phyloP scores from a whole-genome alignment of 2,329 filamentous ascomycete genomes.

The Laburnicola sp. region DNA sequence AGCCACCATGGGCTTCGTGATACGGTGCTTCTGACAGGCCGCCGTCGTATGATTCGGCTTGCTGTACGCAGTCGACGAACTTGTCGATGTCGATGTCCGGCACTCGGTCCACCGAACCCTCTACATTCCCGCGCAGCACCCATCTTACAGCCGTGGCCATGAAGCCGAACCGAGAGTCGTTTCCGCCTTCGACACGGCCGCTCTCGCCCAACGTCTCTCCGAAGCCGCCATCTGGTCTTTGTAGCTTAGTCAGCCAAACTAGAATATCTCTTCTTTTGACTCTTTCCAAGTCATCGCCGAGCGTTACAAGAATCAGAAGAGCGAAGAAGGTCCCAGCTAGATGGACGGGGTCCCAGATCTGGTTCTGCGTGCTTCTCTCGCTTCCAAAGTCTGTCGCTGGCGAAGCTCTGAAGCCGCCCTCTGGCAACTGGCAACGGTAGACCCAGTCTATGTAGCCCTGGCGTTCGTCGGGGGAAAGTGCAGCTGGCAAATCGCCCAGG shows the following conservation, averaged over 20 bases:
- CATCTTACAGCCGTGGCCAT: conserved; percentile 80
- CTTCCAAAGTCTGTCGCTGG: conserved; percentile 65
- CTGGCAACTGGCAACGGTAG: conserved; percentile 79
- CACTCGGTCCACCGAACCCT: conserved; percentile 58
- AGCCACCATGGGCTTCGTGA: conserved; percentile 86
- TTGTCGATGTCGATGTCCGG: conserved; percentile 74
- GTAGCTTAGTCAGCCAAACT: conserved; percentile 73
- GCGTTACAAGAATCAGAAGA: conserved; percentile 69
- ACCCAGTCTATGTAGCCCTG: conserved; percentile 72
- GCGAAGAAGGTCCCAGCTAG: conserved; percentile 90
- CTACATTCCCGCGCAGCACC: conserved; percentile 69
- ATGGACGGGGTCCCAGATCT: conserved; percentile 73
- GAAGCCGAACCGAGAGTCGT: conserved; percentile 87
- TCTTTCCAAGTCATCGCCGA: conserved; percentile 63
- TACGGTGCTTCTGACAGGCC: conserved; percentile 77
- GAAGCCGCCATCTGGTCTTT: conserved; percentile 86
- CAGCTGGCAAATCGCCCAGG: conserved; percentile 64
- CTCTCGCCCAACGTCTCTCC: conserved; percentile 73
- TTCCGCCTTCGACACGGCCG: conserved; percentile 70
- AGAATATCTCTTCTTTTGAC: conserved; percentile 71
- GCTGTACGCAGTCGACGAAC: conserved; percentile 70
- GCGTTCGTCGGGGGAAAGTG: conserved; percentile 58
- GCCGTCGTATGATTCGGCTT: conserved; percentile 76
- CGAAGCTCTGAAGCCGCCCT: conserved; percentile 86
- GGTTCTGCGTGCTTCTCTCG: conserved; percentile 55